phyloP scores from a whole-genome alignment of 163 green algal genomes.

The Botryococcus braunii region DNA sequence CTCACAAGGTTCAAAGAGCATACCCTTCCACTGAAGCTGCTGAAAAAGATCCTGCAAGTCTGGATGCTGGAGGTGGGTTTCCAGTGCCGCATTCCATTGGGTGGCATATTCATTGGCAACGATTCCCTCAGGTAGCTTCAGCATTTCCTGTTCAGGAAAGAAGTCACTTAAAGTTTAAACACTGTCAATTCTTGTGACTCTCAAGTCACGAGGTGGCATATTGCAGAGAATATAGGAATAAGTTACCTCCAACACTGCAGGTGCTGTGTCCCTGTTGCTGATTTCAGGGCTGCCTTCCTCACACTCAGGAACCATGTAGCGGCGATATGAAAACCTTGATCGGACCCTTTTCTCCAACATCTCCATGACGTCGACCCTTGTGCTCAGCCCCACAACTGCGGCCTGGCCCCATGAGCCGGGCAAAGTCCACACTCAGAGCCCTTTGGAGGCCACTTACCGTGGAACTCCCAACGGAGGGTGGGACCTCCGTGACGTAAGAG shows the following conservation, averaged over 20 bases:
- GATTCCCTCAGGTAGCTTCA: too few relatives aligned
- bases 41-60: too few relatives aligned
- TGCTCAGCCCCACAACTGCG: slow-evolving; percentile 64
- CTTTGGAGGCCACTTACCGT: too few relatives aligned
- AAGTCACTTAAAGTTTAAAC: too few relatives aligned
- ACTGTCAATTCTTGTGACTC: background rate
- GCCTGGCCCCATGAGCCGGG: slow-evolving; percentile 56
- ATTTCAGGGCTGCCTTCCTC: background rate
- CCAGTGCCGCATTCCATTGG: too few relatives aligned
- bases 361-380: slow-evolving; percentile 55
- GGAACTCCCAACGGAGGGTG: too few relatives aligned
- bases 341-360: slow-evolving; percentile 84
- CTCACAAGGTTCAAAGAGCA: too few relatives aligned
- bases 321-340: slow-evolving; percentile 66
- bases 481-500: too few relatives aligned
- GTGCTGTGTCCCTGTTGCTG: background rate
- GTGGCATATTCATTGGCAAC: too few relatives aligned
- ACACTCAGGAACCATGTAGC: slow-evolving; percentile 1
- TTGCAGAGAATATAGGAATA: background rate
- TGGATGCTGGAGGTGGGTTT: too few relatives aligned
- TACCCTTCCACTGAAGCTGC: too few relatives aligned
- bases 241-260: background rate
- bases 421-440: background rate
- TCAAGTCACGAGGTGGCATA: background rate
- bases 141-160: background rate